These are phyloP conservation scores for Fusarium graminum DNA, from an alignment of 2,329 filamentous ascomycete species.

Conservation along the genomic window DNA sequence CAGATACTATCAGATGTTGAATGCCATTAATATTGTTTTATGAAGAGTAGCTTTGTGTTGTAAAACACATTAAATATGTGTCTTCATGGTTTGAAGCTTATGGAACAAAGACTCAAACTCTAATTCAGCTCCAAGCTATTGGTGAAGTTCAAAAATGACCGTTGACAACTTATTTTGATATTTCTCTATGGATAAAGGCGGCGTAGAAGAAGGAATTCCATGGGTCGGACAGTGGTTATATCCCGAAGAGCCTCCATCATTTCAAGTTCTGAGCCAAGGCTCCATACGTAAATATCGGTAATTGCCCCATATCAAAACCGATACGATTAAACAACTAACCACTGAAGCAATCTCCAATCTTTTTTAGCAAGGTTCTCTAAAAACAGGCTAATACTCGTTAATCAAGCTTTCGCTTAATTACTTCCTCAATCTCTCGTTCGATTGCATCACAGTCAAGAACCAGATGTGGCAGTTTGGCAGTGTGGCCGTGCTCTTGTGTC, in stretches of 20 bases:
- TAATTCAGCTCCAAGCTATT: not conserved
- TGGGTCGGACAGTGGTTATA: not conserved
- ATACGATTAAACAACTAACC: constrained; percentile 15
- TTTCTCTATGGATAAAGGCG: no score
- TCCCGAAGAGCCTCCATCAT: constrained; percentile 3
- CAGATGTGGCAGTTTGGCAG: constrained; percentile 13
- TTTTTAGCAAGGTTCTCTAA: constrained; percentile 3
- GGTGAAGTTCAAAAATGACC: no score
- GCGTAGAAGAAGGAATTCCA: not conserved
- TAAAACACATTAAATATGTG: not conserved
- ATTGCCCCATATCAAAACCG: constrained; percentile 28
- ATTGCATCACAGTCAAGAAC: constrained; percentile 1
- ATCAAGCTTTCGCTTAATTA: constrained; percentile 32
- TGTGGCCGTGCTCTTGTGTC: constrained; percentile 29
- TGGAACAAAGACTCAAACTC: not conserved
- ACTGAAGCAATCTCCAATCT: not conserved
- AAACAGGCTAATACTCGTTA: constrained; percentile 9
- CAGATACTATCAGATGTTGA: no score
- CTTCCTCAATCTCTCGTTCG: constrained; percentile 2
- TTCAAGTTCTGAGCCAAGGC: not conserved
- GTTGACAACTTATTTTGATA: no score
- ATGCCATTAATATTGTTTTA: no score
- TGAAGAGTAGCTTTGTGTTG: no score
- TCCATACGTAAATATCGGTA: constrained; percentile 15
- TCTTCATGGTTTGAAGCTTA: not conserved